Conservation (phyloP, 768 basidiomycete species). For the Phaeotremella skinneri region DNA sequence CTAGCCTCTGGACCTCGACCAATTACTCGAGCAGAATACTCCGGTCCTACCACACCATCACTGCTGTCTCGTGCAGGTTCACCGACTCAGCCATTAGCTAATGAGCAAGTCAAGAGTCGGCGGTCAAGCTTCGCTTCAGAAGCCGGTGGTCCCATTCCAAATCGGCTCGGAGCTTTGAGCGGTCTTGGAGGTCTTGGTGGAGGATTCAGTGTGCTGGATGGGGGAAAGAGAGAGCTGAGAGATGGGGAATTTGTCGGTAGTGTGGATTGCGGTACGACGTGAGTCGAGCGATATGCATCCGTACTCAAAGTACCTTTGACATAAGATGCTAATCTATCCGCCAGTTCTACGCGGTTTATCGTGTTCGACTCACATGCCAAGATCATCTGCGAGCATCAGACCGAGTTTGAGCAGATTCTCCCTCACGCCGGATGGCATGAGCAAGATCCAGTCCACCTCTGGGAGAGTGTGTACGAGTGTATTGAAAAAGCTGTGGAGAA, state of each 20-base stretch:
- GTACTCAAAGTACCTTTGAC: neutral
- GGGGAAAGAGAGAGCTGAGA: conserved; percentile 25
- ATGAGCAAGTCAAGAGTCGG: conserved; percentile 21
- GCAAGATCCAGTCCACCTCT: conserved; percentile 80
- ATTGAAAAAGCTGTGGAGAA: conserved; percentile 68
- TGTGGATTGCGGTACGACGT: conserved; percentile 95
- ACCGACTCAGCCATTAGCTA: conserved; percentile 46
- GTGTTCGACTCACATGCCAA: conserved; percentile 83
- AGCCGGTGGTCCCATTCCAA: conserved; percentile 3
- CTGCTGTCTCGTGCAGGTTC: conserved; percentile 47
- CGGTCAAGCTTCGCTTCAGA: conserved; percentile 13
- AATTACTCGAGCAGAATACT: conserved; percentile 31
- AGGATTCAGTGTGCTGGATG: conserved; percentile 27
- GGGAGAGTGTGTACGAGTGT: conserved; percentile 66
- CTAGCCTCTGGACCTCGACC: conserved; percentile 38
- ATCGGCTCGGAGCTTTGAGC: conserved; percentile 15
- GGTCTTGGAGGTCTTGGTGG: conserved; percentile 20
- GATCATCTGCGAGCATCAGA: conserved; percentile 82
- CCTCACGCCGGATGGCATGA: conserved; percentile 96
- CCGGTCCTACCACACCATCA: conserved; percentile 36
- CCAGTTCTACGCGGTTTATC: conserved; percentile 85
- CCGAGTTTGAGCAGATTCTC: conserved; percentile 92
- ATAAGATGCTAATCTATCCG: neutral
- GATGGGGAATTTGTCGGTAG: conserved; percentile 76
- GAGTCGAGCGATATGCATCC: conserved; percentile 44